A percentile compares a stretch with the other conserved stretches of the same genome.
These are phyloP conservation scores for Apophysomyces elegans DNA, from an alignment of 371 early-diverging fungal species.

Conservation along the genomic window DNA sequence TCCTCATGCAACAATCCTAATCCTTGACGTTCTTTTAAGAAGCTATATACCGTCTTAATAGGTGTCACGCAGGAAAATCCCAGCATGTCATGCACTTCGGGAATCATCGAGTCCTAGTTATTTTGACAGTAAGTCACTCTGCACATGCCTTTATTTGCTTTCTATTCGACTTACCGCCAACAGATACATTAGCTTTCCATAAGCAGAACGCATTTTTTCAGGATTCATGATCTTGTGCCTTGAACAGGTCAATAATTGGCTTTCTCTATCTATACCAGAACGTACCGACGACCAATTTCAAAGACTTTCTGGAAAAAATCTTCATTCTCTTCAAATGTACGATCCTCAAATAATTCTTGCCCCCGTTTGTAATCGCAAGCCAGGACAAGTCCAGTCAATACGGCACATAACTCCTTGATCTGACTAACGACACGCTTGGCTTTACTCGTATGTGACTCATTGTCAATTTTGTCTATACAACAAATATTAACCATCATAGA, in stretches of 20 bases:
- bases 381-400: constrained; percentile 87
- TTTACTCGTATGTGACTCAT: constrained; percentile 82
- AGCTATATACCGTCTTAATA: constrained; percentile 87
- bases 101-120: constrained; percentile 79
- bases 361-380: constrained; percentile 86
- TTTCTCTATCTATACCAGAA: neutral
- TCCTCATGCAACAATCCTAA: constrained; percentile 80
- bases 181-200: constrained; percentile 95
- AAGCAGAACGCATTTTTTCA: constrained; percentile 93
- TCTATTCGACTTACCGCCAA: constrained; percentile 57
- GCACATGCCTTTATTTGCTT: neutral
- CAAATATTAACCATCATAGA: no score
- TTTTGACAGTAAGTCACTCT: constrained; percentile 2
- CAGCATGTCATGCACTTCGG: constrained; percentile 85
- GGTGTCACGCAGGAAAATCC: constrained; percentile 80
- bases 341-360: constrained; percentile 85
- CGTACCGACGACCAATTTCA: constrained; percentile 88
- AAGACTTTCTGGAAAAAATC: constrained; percentile 91
- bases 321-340: constrained; percentile 84
- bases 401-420: constrained; percentile 94
- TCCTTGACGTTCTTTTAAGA: constrained; percentile 68
- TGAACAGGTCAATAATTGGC: neutral
- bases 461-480: constrained; percentile 92
- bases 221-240: constrained; percentile 97
- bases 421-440: constrained; percentile 90